Conservation (phyloP, 768 basidiomycete species). For the Paxillus ammoniavirescens region DNA sequence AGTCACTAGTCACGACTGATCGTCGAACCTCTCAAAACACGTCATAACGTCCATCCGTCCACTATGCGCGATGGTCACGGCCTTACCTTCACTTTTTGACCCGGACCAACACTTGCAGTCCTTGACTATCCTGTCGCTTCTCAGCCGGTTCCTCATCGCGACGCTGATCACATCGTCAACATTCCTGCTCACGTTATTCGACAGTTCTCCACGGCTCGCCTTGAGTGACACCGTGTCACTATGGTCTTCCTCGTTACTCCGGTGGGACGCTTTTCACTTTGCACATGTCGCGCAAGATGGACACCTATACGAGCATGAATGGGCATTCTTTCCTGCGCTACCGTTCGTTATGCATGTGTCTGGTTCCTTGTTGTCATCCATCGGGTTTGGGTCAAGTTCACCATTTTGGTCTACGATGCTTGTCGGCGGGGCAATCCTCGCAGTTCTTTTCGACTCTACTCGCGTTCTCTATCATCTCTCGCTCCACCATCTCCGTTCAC, state of each 20-base stretch:
- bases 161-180: constrained; percentile 20
- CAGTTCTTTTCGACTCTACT: constrained; percentile 41
- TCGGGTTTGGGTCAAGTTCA: background rate
- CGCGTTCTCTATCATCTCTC: constrained; percentile 58
- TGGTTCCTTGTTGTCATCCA: constrained; percentile 20
- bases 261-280: constrained; percentile 93
- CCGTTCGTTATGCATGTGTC: constrained; percentile 51
- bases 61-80: constrained; percentile 3
- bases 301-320: constrained; percentile 72
- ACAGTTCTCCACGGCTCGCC: constrained; percentile 25
- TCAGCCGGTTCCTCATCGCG: constrained; percentile 20
- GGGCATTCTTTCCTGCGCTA: constrained; percentile 82
- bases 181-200: constrained; percentile 21
- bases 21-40: background rate
- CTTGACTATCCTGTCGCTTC: constrained; percentile 21
- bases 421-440: constrained; percentile 36
- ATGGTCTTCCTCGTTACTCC: constrained; percentile 42
- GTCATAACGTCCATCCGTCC: background rate
- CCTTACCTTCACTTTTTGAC: background rate
- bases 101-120: constrained; percentile 16
- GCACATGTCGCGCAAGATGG: constrained; percentile 57
- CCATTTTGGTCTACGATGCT: constrained; percentile 28
- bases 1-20: too few species aligned
- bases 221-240: constrained; percentile 7
- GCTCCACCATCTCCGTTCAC: constrained; percentile 51